A percentile compares a stretch with the other conserved stretches of the same genome.
Conservation (phyloP, 23 red algal genomes). For the Gracilaria caudata region DNA sequence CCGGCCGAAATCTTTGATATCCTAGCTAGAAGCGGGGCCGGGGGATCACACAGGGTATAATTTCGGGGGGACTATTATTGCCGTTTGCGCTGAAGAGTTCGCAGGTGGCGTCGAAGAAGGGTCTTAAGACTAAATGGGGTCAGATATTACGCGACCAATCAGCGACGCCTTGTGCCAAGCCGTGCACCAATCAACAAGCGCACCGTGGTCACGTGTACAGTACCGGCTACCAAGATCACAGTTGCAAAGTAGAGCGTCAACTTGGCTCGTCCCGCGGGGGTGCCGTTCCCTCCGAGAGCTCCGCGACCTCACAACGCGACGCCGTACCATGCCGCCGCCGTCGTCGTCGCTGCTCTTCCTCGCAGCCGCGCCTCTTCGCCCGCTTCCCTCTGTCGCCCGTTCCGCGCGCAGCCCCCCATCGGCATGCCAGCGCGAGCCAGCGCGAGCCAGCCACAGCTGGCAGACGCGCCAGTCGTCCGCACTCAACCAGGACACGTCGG, state of each 20-base stretch:
- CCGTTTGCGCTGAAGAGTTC: no score
- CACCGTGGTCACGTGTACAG: neutral
- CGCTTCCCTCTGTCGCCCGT: neutral
- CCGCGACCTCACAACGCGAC: neutral
- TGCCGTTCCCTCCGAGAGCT: neutral
- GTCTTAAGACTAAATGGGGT: no score
- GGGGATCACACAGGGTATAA: no score
- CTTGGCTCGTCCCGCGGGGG: no score
- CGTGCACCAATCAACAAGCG: neutral
- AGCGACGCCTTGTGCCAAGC: neutral
- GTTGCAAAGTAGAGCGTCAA: no score
- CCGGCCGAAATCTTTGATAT: no score
- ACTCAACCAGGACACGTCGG: slow-evolving; percentile 40
- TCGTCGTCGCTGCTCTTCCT: neutral
- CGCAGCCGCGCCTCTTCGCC: neutral
- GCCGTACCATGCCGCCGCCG: slow-evolving; percentile 1
- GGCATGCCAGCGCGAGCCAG: neutral
- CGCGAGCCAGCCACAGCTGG: slow-evolving; percentile 9
- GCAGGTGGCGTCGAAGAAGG: neutral
- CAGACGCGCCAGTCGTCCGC: slow-evolving; percentile 42
- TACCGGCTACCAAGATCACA: neutral
- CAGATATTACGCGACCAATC: neutral
- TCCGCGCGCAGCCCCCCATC: neutral
- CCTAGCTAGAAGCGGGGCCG: no score
- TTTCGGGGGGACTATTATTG: no score